phyloP scores from a whole-genome alignment of 768 basidiomycete genomes.

The Mycena venus region DNA sequence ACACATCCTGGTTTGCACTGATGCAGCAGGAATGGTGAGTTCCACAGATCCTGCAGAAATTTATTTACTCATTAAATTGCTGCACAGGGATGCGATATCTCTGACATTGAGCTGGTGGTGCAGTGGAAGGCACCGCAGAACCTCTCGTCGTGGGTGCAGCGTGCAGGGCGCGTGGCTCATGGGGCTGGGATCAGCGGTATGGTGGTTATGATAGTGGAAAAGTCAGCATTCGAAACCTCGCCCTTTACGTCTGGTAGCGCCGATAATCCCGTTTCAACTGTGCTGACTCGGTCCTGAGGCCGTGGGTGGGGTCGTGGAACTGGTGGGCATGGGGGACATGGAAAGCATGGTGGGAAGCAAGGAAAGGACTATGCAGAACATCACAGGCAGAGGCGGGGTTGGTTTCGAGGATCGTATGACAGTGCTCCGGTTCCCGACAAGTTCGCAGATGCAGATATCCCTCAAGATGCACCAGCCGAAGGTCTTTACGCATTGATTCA shows the following conservation, averaged over 20 bases:
- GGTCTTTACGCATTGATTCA: not conserved
- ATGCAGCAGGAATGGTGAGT: no score
- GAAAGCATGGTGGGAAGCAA: not conserved
- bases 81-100: slow-evolving; percentile 35
- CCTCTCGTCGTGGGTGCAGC: slow-evolving; percentile 48
- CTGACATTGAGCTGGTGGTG: slow-evolving; percentile 50
- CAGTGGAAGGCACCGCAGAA: slow-evolving; percentile 51
- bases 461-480: not conserved
- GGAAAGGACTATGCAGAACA: not conserved
- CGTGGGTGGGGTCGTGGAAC: no score
- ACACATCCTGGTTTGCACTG: slow-evolving; percentile 50
- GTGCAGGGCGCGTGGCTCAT: slow-evolving; percentile 49
- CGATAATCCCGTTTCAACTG: not conserved
- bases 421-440: no score
- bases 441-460: not conserved
- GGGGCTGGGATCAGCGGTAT: slow-evolving; percentile 32
- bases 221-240: not conserved
- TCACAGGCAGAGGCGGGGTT: not conserved
- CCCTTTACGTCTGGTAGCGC: no score
- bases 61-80: not conserved
- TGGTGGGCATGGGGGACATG: not conserved
- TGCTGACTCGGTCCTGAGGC: no score
- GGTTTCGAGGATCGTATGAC: no score
- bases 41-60: no score
- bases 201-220: slow-evolving; percentile 44